phyloP scores from a whole-genome alignment of 208 protist genomes.

The Borovskyia barvae region DNA sequence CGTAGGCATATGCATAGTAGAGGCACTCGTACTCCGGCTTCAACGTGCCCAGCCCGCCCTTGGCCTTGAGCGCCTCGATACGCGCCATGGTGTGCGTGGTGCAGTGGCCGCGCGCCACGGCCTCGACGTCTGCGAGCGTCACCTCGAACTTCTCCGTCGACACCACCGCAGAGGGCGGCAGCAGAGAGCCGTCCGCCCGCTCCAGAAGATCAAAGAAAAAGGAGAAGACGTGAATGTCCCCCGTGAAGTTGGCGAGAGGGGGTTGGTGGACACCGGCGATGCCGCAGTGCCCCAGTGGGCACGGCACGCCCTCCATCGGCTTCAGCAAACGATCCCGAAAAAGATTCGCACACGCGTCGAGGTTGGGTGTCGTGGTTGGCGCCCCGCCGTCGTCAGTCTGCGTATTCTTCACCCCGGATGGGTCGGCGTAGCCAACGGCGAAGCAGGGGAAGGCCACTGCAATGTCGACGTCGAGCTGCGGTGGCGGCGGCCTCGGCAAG shows the following conservation, averaged over 20 bases:
- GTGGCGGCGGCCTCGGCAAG: not conserved
- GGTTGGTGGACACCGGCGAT: conserved; percentile 68
- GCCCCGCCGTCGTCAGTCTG: conserved; percentile 8
- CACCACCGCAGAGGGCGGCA: conserved; percentile 9
- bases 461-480: not conserved
- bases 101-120: conserved; percentile 16
- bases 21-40: conserved; percentile 68
- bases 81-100: conserved; percentile 20
- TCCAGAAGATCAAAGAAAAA: conserved; percentile 62
- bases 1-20: conserved; percentile 73
- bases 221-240: conserved; percentile 70
- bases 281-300: conserved; percentile 30
- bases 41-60: conserved; percentile 12
- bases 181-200: not conserved
- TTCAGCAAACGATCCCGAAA: conserved; percentile 44
- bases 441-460: conserved; percentile 29
- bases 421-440: conserved; percentile 18
- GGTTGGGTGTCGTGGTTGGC: conserved; percentile 10
- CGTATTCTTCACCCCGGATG: conserved; percentile 21
- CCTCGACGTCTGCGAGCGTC: conserved; percentile 24
- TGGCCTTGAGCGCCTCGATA: conserved; percentile 13
- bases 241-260: conserved; percentile 33
- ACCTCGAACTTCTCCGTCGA: conserved; percentile 22
- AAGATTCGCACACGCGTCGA: conserved; percentile 42
- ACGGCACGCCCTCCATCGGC: conserved; percentile 15